A percentile compares a stretch with the other conserved stretches of the same genome.
Evolutionary conservation across 2,329 filamentous ascomycete genomes (phyloP).

Genomic region (Aspergillus awamori): DNA sequence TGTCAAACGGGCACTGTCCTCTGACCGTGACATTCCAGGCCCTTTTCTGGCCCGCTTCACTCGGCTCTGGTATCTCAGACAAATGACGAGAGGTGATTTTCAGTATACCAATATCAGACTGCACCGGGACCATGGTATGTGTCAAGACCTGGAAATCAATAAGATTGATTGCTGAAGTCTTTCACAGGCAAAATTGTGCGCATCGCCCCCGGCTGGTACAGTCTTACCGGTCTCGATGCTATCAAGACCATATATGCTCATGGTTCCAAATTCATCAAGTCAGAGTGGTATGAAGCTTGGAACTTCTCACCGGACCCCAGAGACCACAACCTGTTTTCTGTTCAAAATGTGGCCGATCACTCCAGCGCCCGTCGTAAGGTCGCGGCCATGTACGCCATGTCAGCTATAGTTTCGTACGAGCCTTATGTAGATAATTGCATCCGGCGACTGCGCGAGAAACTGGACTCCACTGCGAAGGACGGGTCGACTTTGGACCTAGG

Average conservation of each 20-base stretch:
- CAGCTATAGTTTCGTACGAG: conserved; percentile 19
- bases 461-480: conserved; percentile 5
- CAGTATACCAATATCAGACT: conserved; percentile 69
- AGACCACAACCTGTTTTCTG: conserved; percentile 66
- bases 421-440: conserved; percentile 19
- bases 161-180: too few species aligned
- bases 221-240: conserved; percentile 72
- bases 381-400: conserved; percentile 22
- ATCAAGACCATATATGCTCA: conserved; percentile 73
- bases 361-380: conserved; percentile 21
- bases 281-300: not conserved
- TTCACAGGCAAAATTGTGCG: conserved; percentile 63
- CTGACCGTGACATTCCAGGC: conserved; percentile 58
- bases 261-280: not conserved
- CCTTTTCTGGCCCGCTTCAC: conserved; percentile 69
- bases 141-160: too few species aligned
- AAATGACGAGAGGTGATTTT: conserved; percentile 66
- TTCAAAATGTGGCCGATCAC: conserved; percentile 49
- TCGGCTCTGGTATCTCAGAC: conserved; percentile 74
- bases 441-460: conserved; percentile 16
- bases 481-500: conserved; percentile 21
- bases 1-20: not conserved
- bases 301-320: not conserved
- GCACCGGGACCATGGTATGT: conserved; percentile 66
- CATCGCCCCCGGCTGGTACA: conserved; percentile 71